These are phyloP conservation scores for Rhodotorula toruloides DNA, from an alignment of 768 basidiomycete species.

Conservation along the genomic window DNA sequence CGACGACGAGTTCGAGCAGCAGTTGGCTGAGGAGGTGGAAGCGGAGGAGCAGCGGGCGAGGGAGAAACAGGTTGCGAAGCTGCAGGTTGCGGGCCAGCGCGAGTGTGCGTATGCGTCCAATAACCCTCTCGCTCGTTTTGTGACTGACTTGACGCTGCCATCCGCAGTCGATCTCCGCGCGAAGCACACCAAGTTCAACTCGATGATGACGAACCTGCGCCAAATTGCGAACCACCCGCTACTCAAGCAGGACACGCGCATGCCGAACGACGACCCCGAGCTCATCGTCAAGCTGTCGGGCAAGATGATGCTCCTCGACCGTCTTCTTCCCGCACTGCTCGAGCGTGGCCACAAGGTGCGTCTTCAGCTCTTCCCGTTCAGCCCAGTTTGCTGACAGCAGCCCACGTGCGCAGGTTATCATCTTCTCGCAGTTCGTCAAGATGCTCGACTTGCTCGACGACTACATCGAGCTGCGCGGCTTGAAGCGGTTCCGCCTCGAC, in stretches of 20 bases:
- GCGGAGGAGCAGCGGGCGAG: slow-evolving; percentile 22
- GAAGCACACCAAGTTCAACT: slow-evolving; percentile 11
- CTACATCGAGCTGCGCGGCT: slow-evolving; percentile 11
- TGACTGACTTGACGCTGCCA: not conserved
- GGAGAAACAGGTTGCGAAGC: not conserved
- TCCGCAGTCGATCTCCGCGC: not conserved
- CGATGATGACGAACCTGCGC: slow-evolving; percentile 53
- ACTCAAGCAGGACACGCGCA: slow-evolving; percentile 72
- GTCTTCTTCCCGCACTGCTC: slow-evolving; percentile 77
- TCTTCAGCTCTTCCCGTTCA: slow-evolving; percentile 54
- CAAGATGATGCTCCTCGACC: slow-evolving; percentile 94
- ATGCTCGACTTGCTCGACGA: slow-evolving; percentile 95
- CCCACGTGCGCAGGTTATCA: slow-evolving; percentile 36
- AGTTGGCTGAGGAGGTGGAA: slow-evolving; percentile 43
- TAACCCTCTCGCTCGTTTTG: not conserved
- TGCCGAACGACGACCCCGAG: slow-evolving; percentile 70
- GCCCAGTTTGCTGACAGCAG: slow-evolving; percentile 49
- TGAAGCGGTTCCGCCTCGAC: slow-evolving; percentile 61
- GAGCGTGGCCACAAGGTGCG: slow-evolving; percentile 62
- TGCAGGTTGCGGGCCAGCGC: not conserved
- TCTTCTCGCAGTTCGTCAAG: slow-evolving; percentile 78
- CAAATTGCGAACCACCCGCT: slow-evolving; percentile 63
- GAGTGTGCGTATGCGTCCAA: not conserved
- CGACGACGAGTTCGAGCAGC: slow-evolving; percentile 37
- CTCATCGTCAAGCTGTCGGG: slow-evolving; percentile 80